Evolutionary conservation across 2,329 filamentous ascomycete genomes (phyloP), one percentile per base, ranked within the genome.

Genomic region (Verticillium isaacii): DNA sequence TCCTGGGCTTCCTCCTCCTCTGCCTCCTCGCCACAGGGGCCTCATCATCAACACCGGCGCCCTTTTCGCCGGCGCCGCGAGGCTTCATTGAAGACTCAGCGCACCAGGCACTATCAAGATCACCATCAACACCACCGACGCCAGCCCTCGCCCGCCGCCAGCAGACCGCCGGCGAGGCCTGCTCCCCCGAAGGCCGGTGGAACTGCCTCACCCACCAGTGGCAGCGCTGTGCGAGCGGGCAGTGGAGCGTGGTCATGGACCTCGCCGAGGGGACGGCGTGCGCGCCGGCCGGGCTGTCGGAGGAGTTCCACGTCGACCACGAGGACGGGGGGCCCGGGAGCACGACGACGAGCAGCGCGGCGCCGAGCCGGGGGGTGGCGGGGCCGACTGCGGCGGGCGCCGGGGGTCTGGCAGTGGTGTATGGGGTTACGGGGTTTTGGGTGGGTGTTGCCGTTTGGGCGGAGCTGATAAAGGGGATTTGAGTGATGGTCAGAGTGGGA

Each of bases 181-280:
- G 82, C 69, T 69, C 71, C 12, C 67, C 72, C 14, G 81, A 85
- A 62, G 82, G 82, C n/a, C 76, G 78, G 64, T 85, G 82, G 82
- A 82, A 84, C 70, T 85, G 82, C 73, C 78, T 84, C 73, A 75
- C 73, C 1, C 71, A 66, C 23, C 74, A 72, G 37, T 85, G 79
- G 72, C 82, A 85, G 70, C 77, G 82, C 32, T 85, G 82, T 66
- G 80, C 78, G 2, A 69, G 73, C 11, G 81, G 81, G 2, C 68
- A 62, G 12, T 85, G 82, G 82, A 81, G 76, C 64, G 70, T 63
- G 1, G 73, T 75, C n/a, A 73, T 82, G 70, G 63, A 75, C 41
- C 77, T 76, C 62, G 75, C 81, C 0, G 68, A 70, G 5, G 80
- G 81, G 5, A 84, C 81, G 2, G 68, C 68, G n/a, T 84, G 82